phyloP scores from a whole-genome alignment of 768 basidiomycete species.

The Russula olivacea region DNA sequence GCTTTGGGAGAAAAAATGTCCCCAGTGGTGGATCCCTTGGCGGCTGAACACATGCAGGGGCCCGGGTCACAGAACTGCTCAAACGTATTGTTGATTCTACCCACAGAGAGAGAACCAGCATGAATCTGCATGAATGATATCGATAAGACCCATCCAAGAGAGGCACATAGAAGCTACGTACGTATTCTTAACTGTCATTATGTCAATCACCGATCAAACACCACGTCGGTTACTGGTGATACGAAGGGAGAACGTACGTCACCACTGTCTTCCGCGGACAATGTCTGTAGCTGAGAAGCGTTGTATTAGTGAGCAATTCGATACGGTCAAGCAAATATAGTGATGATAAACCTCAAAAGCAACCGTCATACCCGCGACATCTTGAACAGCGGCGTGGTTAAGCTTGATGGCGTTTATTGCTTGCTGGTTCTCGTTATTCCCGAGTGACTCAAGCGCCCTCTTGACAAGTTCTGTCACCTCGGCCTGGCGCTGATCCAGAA shows the following conservation, averaged over 20 bases:
- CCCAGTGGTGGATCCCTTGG: not conserved
- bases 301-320: not conserved
- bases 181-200: conserved; percentile 10
- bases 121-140: not conserved
- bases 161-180: not conserved
- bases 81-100: not conserved
- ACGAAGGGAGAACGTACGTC: conserved; percentile 7
- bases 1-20: conserved; percentile 5
- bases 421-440: not conserved
- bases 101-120: conserved; percentile 17
- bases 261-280: conserved; percentile 13
- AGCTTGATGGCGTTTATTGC: conserved; percentile 4
- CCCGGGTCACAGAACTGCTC: not conserved
- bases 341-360: conserved; percentile 4
- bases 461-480: conserved; percentile 7
- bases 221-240: not conserved
- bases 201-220: not conserved
- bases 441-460: conserved; percentile 2
- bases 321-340: not conserved
- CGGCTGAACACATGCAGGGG: not conserved
- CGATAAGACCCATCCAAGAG: not conserved
- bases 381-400: conserved; percentile 1
- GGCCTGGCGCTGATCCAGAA: not conserved
- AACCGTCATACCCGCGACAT: not conserved
- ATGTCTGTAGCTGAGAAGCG: conserved; percentile 5